phyloP scores from a whole-genome alignment of 148 eudicot genomes.

The Rheum nobile region DNA sequence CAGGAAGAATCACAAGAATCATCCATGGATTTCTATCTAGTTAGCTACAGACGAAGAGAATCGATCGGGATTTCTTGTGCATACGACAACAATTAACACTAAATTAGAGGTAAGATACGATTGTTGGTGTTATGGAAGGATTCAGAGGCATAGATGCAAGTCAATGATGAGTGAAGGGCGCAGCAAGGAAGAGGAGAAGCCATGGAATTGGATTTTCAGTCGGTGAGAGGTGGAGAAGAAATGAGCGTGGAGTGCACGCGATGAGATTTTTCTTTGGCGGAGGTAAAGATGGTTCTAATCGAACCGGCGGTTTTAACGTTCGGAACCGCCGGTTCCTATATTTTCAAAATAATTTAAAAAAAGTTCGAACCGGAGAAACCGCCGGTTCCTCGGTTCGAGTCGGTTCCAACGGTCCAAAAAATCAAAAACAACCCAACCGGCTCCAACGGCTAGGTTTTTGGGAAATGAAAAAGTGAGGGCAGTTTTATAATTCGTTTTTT shows the following conservation, averaged over 20 bases:
- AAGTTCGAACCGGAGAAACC: too few relatives aligned
- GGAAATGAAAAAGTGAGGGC: too few relatives aligned
- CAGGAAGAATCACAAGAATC: background rate
- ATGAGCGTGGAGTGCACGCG: conserved; percentile 4
- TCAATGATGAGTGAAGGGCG: background rate
- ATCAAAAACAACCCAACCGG: too few relatives aligned
- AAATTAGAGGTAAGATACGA: background rate
- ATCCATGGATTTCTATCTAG: background rate
- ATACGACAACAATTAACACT: background rate
- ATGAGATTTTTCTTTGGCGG: background rate
- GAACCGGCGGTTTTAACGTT: too few relatives aligned
- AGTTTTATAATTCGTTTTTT: too few relatives aligned
- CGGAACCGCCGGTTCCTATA: too few relatives aligned
- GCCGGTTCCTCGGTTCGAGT: too few relatives aligned
- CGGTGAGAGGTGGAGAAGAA: background rate
- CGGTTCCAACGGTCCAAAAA: too few relatives aligned
- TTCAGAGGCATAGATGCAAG: background rate
- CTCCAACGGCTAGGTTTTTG: too few relatives aligned
- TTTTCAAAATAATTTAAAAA: too few relatives aligned
- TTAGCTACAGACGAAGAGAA: background rate
- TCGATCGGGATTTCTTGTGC: background rate
- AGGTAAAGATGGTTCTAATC: too few relatives aligned
- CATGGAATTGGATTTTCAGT: background rate
- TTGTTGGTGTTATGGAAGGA: background rate
- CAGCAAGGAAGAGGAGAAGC: background rate